Base-by-base conservation (phyloP, 208 protist genomes). In the Phytomonas francai region DNA sequence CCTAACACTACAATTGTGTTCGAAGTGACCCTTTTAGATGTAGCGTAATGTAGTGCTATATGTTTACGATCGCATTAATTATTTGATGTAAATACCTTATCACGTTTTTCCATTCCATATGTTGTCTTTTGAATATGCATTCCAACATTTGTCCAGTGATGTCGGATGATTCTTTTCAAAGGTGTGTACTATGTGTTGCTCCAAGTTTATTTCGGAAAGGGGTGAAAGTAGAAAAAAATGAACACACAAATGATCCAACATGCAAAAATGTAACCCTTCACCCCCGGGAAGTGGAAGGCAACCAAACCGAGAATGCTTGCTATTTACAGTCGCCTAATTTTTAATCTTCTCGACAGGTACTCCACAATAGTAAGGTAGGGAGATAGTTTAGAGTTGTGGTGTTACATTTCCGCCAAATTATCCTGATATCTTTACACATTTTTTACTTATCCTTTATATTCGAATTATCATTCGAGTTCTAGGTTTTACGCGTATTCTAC, bases 21-120 rank as follows among this genome's bases (percentile, higher is more conserved):
- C 68, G 93, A 97, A 56, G 88, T 97, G n/a, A 89, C 94, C 22
- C 83, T 97, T 36, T 65, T 95, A 49, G 87, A 93, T 70, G 85
- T 96, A 42, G 80, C 72, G 64, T 95, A 79, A 62, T 68, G 29
- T 29, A 62, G 49, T 19, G 36, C 36, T 70, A 32, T 56, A 31
- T 71, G 6, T 71, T 67, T 45, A 56, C 25, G 19, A 54, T 25
- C 45, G 19, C 4, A 39, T 60, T 51, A 22, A 25, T n/a, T 31
- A 22, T 19, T 36, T 29, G 39, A 34, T 62, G n/a, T 64, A 22
- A 54, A 31, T 70, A 31, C 19, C 62, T 51, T 25, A 6, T 22
- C 11, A 25, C 11, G 22, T 54, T 54, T 54, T 25, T 54, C 45
- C 45, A 9, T 39, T 66, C 27, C 9, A 42, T 31, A 66, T 66